Base-by-base conservation (phyloP, 192 early-diverging fungal genomes). In the Phlyctochytrium arcticum region DNA sequence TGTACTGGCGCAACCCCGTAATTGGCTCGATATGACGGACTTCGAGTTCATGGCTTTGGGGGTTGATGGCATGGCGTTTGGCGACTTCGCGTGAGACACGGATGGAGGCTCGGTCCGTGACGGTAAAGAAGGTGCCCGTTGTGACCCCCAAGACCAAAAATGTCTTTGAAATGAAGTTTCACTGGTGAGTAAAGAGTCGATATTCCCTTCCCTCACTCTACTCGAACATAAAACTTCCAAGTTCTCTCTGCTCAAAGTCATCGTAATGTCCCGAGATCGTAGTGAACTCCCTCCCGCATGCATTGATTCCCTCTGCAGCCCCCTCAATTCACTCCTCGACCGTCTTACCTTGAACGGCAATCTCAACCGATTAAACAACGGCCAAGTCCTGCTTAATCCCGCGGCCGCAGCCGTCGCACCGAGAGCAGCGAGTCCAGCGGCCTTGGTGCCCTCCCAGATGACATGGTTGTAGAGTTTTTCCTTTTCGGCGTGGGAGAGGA, bases 61-160 rank as follows among this genome's bases (percentile, higher is more conserved):
- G 8, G 19, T 48, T 12, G 29, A 34, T 19, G 23, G 30, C 49
- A 6, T 47, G 35, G 15, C 48, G 55, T 31, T 49, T 30, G 21
- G 65, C 55, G 12, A 60, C 5, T 12, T 19, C 33, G 24, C 65
- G 55, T 7, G 65, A 47, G 4, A 49, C 57, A 15, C 57, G 55
- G 34, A 57, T 60, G 0, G 65, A 68, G 5, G 55, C 57, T 34
- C 57, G 55, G 48, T 68, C 65, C 5, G 54, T 24, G 3, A 66
- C 64, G 21, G 59, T 69, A 47, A 69, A 60, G 67, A 62, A 69
- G n/a, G 65, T 69, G 27, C 58, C 67, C 9, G 67, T 61, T 26
- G 58, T 55, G 4, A 44, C 36, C 6, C 27, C 67, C 21, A 61
- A 49, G 30, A 50, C 36, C 3, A 69, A 29, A 21, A 61, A 62